Evolutionary conservation across 2,329 filamentous ascomycete genomes (phyloP), one percentile per base, ranked within the genome.

Genomic region (Cercospora zeina): DNA sequence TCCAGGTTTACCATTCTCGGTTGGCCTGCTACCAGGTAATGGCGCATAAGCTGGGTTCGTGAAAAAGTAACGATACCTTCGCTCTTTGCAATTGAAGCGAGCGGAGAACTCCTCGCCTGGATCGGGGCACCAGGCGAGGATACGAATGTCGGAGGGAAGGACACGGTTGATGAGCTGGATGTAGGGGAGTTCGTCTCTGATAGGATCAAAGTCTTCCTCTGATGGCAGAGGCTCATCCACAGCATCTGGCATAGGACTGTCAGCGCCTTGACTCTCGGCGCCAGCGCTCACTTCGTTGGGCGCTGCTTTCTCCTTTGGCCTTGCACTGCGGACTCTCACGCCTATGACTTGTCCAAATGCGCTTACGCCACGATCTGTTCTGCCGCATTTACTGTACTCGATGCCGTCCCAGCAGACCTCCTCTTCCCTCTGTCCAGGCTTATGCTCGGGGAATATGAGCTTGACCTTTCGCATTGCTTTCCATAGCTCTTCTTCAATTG

Each of bases 51-150:
- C 90, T 0, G 95, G 95, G 74, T 97, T 91, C 0, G 95, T 97
- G 80, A 99, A 99, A 81, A 96, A 97, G 78, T 99, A 99, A 62
- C 91, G 87, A 79, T 99, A 99, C 68, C 90, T 88, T 21, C 95
- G 85, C 77, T 97, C 92, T 65, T 89, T 86, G 77, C 95, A 99
- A 58, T 90, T 92, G 82, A 97, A 97, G 42, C 95, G 87, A 4
- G 95, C 95, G 34, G 90, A 92, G 76, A 99, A 99, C 64, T 85
- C 85, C 8, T 83, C 77, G 0, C 93, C 91, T 14, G 89, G 90
- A 31, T 85, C 81, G 0, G 93, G 91, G 73, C 93, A 96, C 95
- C 95, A 99, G 2, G 95, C 95, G 36, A 97, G 83, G 62, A 96
- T 82, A 64, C 91, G 86, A 71, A 99, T 97, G 74, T 96, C 93